Conservation (phyloP, 306 rosid species). For the Rubus parviflorus region DNA sequence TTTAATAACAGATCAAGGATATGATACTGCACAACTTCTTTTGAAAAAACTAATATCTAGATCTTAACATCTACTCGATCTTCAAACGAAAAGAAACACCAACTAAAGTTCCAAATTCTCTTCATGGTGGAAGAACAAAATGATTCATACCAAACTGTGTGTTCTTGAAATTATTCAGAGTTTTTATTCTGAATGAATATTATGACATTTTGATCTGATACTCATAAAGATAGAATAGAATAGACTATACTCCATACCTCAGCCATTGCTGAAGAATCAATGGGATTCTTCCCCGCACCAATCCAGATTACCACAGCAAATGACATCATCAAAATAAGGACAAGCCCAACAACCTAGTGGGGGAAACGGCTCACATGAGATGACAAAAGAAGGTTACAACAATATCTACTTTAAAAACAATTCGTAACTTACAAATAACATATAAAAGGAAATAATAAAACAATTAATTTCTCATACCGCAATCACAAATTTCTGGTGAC, state of each 20-base stretch:
- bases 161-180: conserved; percentile 1
- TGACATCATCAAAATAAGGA: conserved; percentile 47
- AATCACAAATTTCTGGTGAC: conserved; percentile 60
- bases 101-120: background rate
- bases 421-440: background rate
- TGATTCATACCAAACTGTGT: background rate
- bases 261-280: conserved; percentile 56
- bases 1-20: background rate
- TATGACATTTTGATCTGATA: too few species aligned
- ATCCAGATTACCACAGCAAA: conserved; percentile 53
- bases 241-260: conserved; percentile 36
- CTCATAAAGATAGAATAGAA: background rate
- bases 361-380: conserved; percentile 31
- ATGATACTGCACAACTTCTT: background rate
- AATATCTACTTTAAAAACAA: background rate
- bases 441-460: background rate
- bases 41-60: background rate
- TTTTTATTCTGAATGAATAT: background rate
- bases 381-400: conserved; percentile 2
- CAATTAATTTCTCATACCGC: conserved; percentile 39
- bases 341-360: conserved; percentile 53
- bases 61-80: background rate
- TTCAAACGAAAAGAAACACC: background rate
- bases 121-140: conserved; percentile 9
- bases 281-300: conserved; percentile 49